phyloP scores from a whole-genome alignment of 805 yeast genomes.

The Metschnikowia reukaufii region DNA sequence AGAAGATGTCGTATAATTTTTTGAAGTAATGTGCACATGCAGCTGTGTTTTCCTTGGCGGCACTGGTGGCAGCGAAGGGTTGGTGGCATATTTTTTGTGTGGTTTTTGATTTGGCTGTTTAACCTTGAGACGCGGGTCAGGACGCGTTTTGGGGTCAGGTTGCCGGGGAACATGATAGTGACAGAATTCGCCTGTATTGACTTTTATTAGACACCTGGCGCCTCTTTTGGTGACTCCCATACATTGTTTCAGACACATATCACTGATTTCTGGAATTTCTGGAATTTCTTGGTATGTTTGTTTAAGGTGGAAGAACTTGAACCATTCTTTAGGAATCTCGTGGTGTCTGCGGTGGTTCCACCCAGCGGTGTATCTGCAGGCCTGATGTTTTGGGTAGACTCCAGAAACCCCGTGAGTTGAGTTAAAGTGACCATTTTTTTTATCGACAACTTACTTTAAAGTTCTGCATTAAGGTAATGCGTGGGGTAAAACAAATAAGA shows the following conservation, averaged over 20 bases:
- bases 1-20: constrained; percentile 7
- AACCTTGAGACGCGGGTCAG: not conserved
- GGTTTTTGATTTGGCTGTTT: not conserved
- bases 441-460: too few species aligned
- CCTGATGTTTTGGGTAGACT: not conserved
- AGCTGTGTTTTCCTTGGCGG: constrained; percentile 3
- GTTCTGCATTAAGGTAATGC: too few species aligned
- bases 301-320: not conserved
- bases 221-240: constrained; percentile 17
- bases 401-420: too few species aligned
- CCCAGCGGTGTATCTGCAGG: not conserved
- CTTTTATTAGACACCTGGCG: constrained; percentile 16
- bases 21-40: constrained; percentile 2
- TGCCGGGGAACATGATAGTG: constrained; percentile 14
- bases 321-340: too few species aligned
- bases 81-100: not conserved
- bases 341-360: too few species aligned
- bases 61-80: not conserved
- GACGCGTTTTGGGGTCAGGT: constrained; percentile 6
- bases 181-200: constrained; percentile 15
- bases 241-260: constrained; percentile 17
- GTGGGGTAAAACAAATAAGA: too few species aligned
- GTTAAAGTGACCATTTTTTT: too few species aligned
- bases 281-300: not conserved
- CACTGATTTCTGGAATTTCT: not conserved